These are phyloP conservation scores for Lolium rigidum DNA, from an alignment of 176 grass and related monocot genomes.

Conservation along the genomic window DNA sequence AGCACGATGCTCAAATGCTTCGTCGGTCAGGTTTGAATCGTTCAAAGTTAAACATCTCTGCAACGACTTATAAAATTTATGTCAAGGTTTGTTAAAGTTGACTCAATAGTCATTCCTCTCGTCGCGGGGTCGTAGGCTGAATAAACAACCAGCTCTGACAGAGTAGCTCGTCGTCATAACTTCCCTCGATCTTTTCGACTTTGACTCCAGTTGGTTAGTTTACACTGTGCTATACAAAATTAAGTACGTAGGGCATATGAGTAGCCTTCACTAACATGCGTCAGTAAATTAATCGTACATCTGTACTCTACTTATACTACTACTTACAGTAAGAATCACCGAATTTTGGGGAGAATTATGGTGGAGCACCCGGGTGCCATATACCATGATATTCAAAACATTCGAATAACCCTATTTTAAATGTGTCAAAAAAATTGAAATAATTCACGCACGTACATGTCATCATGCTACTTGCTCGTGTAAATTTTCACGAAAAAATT, in stretches of 20 bases:
- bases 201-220: background rate
- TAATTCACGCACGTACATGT: no score
- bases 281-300: no score
- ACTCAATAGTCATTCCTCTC: slow-evolving; percentile 29
- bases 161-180: background rate
- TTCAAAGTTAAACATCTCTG: slow-evolving; percentile 15
- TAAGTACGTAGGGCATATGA: background rate
- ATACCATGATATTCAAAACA: no score
- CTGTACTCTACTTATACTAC: no score
- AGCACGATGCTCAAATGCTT: background rate
- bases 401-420: no score
- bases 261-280: background rate
- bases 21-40: slow-evolving; percentile 1
- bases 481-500: no score
- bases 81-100: slow-evolving; percentile 20
- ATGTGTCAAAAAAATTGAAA: no score
- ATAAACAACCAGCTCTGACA: background rate
- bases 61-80: background rate
- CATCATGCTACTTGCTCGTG: no score
- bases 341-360: background rate
- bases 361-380: no score
- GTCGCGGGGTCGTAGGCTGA: background rate
- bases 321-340: no score
- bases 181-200: background rate
- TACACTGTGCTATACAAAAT: background rate